phyloP scores from a whole-genome alignment of 2,329 filamentous ascomycete species.

The Neospermospora avenae region DNA sequence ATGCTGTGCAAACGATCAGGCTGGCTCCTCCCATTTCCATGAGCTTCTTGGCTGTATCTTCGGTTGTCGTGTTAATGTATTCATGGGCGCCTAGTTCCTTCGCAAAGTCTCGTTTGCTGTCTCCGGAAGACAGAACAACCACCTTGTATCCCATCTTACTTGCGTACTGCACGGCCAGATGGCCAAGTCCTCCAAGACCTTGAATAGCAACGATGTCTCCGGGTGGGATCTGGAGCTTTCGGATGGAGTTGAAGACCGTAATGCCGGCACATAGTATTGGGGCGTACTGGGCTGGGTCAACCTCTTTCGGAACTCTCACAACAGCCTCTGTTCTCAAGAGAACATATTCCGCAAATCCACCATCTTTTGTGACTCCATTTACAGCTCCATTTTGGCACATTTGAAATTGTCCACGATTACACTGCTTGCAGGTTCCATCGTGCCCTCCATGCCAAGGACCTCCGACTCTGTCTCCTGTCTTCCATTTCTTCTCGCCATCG shows the following conservation, averaged over 20 bases:
- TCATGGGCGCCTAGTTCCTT: constrained; percentile 56
- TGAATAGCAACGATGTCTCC: constrained; percentile 57
- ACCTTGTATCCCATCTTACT: constrained; percentile 73
- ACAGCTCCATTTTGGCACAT: constrained; percentile 61
- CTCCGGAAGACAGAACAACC: constrained; percentile 63
- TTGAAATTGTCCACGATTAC: constrained; percentile 62
- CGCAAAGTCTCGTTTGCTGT: constrained; percentile 67
- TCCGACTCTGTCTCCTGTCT: constrained; percentile 64
- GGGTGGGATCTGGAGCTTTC: constrained; percentile 50
- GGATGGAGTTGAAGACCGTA: constrained; percentile 59
- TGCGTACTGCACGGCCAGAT: constrained; percentile 71
- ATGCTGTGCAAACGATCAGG: constrained; percentile 61
- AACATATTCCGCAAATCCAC: constrained; percentile 66
- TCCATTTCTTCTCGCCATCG: constrained; percentile 53
- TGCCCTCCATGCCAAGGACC: constrained; percentile 65
- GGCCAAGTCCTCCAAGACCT: constrained; percentile 72
- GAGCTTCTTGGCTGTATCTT: constrained; percentile 48
- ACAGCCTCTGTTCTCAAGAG: constrained; percentile 58
- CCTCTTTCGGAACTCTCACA: constrained; percentile 50
- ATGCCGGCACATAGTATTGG: constrained; percentile 63
- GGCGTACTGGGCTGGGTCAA: constrained; percentile 52
- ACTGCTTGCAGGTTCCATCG: constrained; percentile 57
- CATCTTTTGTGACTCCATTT: constrained; percentile 64
- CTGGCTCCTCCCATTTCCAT: constrained; percentile 58
- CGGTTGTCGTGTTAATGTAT: constrained; percentile 54